Base-by-base conservation (phyloP, 371 early-diverging fungal genomes). In the Dinochytrium kinnereticum region DNA sequence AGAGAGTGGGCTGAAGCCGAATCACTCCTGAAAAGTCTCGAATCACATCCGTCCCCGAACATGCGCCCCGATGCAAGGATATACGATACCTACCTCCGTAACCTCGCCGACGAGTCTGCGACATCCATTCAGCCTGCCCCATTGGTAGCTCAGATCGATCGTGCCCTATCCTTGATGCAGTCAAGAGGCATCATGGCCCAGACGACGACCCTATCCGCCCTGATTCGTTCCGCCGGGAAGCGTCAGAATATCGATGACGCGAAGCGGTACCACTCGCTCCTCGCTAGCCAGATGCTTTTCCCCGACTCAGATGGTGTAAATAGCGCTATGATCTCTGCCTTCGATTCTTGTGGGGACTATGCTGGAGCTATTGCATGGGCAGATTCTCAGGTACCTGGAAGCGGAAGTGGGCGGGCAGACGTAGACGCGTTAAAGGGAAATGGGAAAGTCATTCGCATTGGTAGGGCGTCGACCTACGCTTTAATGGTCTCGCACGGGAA, bases 401-500 rank as follows among this genome's bases (percentile, higher is more conserved):
- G 70, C 44, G 75, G 75, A 5, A 55, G 21, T 19, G 75, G 75
- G 7, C 15, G 28, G 21, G 65, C 75, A 1, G 53, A 55, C 2
- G 31, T 53, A 3, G 66, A 40, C 15, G 37, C 34, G 15, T 17
- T 24, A 55, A 30, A 24, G 24, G 26, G 28, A 7, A 26, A 13
- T 17, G 57, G 36, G 17, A 13, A 24, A 64, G 64, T 10, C 33
- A 40, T 40, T 44, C 17, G 40, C 21, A 69, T 76, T 39, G 76
- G 76, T 0, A 53, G 76, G 2, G 71, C 68, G 0, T 55, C 57
- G 15, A 37, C 66, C 30, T 76, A 68, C 38, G 55, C 76, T 13
- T 64, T 76, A 24, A 76, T 76, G 76, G 24, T 71, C 24, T 51
- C 50, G 0, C 81, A 88, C 40, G 77, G 79, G 0, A 77, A 55